These are phyloP conservation scores for Stephanodiscus minutulus DNA, from an alignment of 108 stramenopile genomes.

Conservation along the genomic window DNA sequence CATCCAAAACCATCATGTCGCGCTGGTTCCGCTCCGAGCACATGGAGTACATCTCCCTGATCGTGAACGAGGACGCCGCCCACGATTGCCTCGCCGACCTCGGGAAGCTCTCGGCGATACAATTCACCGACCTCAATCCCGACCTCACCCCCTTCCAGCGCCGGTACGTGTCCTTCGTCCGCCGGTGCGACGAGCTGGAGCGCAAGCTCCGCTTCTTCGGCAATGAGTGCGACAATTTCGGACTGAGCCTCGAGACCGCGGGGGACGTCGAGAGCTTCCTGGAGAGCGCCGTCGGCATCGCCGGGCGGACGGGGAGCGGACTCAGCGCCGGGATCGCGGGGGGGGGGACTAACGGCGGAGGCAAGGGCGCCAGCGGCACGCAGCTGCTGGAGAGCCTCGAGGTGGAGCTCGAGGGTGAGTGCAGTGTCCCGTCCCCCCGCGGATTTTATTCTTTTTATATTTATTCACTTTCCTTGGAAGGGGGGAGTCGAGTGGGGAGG, in stretches of 20 bases:
- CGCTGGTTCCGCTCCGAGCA: slow-evolving; percentile 98
- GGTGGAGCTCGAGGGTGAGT: slow-evolving; percentile 76
- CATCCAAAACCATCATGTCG: slow-evolving; percentile 85
- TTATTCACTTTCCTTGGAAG: no score
- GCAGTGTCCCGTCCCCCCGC: no score
- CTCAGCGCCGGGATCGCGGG: slow-evolving; percentile 19
- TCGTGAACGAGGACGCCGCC: slow-evolving; percentile 96
- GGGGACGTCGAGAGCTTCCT: slow-evolving; percentile 72
- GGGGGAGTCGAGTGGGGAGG: no score
- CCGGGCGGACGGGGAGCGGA: background rate
- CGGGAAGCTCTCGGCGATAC: slow-evolving; percentile 90
- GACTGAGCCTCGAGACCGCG: slow-evolving; percentile 68
- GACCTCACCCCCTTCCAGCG: slow-evolving; percentile 98
- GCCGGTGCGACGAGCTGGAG: slow-evolving; percentile 97
- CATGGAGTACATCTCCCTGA: slow-evolving; percentile 98
- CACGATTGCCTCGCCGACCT: slow-evolving; percentile 93
- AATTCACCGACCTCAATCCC: slow-evolving; percentile 97
- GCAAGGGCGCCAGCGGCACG: slow-evolving; percentile 53
- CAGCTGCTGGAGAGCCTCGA: slow-evolving; percentile 89
- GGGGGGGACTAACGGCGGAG: slow-evolving; percentile 38
- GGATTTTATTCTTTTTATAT: no score
- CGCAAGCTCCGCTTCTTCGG: slow-evolving; percentile 94
- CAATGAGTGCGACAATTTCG: slow-evolving; percentile 90
- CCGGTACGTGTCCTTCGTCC: slow-evolving; percentile 95
- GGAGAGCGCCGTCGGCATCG: slow-evolving; percentile 6